A percentile compares a stretch with the other conserved stretches of the same genome.
These are phyloP conservation scores for Chalara sp. DNA, from an alignment of 2,329 filamentous ascomycete genomes.

Conservation along the genomic window DNA sequence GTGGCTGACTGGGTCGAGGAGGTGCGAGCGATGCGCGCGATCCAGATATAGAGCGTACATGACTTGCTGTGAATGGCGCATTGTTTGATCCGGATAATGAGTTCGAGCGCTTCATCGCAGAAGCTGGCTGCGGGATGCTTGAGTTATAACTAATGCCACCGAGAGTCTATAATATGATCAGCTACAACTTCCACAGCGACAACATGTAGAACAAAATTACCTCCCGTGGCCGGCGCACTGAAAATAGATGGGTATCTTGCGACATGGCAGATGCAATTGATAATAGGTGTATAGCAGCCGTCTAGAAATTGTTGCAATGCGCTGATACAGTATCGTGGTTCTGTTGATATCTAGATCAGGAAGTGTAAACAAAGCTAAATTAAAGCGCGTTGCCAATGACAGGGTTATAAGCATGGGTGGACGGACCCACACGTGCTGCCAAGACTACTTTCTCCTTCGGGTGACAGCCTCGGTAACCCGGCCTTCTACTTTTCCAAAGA, in stretches of 20 bases:
- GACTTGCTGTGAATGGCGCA: conserved; percentile 59
- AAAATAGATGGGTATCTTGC: conserved; percentile 83
- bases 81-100: conserved; percentile 63
- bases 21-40: conserved; percentile 81
- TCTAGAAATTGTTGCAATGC: no score
- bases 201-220: conserved; percentile 42
- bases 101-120: conserved; percentile 88
- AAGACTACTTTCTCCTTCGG: no score
- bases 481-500: conserved; percentile 9
- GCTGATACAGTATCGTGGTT: no score
- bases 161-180: conserved; percentile 57
- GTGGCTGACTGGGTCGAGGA: conserved; percentile 74
- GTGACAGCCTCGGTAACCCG: conserved; percentile 11
- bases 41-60: conserved; percentile 76
- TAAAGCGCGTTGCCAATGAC: no score
- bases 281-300: not conserved
- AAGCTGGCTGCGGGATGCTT: conserved; percentile 82
- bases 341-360: no score
- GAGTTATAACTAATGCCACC: conserved; percentile 78
- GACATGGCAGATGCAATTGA: conserved; percentile 51
- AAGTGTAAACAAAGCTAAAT: no score
- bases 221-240: conserved; percentile 85
- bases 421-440: no score
- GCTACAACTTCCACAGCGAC: not conserved
- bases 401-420: no score